Evolutionary conservation across 176 grass and related monocot genomes (phyloP).

Genomic region (Triticum urartu): DNA sequence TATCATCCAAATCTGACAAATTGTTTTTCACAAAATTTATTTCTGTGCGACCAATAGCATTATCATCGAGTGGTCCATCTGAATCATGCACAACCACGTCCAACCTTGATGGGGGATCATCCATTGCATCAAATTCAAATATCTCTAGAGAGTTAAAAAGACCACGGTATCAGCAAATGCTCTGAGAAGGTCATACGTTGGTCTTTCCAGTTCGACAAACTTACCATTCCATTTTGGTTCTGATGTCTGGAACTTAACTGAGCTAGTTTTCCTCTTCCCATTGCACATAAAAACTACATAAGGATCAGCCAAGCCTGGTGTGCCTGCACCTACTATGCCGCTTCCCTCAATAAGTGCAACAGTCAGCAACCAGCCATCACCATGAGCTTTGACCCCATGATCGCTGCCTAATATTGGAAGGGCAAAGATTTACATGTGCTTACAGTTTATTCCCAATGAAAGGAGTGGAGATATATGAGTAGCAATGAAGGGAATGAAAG

Average conservation of each 20-base stretch:
- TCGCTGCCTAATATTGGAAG: slow-evolving; percentile 66
- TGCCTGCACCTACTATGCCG: slow-evolving; percentile 38
- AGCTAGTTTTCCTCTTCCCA: slow-evolving; percentile 71
- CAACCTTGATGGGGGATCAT: slow-evolving; percentile 81
- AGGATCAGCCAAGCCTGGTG: slow-evolving; percentile 57
- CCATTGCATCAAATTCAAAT: slow-evolving; percentile 97
- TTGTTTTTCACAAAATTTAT: slow-evolving; percentile 91
- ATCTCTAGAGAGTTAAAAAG: slow-evolving; percentile 55
- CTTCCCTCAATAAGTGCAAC: slow-evolving; percentile 90
- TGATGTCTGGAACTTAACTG: slow-evolving; percentile 56
- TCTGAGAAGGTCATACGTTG: slow-evolving; percentile 6
- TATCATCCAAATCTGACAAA: slow-evolving; percentile 69
- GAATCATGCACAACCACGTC: slow-evolving; percentile 68
- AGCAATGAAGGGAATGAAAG: not conserved
- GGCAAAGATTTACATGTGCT: slow-evolving; percentile 4
- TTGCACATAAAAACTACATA: slow-evolving; percentile 70
- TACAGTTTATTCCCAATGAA: slow-evolving; percentile 6
- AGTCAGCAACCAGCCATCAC: slow-evolving; percentile 93
- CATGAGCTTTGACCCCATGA: slow-evolving; percentile 92
- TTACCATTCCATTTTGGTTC: slow-evolving; percentile 69
- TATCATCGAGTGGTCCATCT: slow-evolving; percentile 60
- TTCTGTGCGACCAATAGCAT: slow-evolving; percentile 66
- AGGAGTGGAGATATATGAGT: not conserved
- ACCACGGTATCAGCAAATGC: slow-evolving; percentile 26
- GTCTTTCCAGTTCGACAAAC: not conserved